Evolutionary conservation across 2,329 filamentous ascomycete species (phyloP).

Genomic region (Pyrenophora teres): DNA sequence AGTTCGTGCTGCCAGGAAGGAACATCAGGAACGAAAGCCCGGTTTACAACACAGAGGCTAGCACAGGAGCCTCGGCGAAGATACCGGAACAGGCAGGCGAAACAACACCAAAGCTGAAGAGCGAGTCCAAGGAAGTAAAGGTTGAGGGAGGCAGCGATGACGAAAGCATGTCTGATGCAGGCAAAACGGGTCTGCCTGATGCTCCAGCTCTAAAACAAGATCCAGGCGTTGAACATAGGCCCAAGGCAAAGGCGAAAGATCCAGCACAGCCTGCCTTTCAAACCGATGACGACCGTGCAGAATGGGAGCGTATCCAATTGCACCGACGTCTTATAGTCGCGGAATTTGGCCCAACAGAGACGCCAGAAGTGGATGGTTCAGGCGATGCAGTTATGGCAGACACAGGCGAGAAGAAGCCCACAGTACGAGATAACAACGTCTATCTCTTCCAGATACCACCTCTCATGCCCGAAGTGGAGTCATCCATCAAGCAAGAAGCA

Average conservation of each 20-base stretch:
- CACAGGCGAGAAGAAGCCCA: slow-evolving; percentile 27
- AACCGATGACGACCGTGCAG: slow-evolving; percentile 58
- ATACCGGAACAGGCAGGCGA: slow-evolving; percentile 42
- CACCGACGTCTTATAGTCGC: slow-evolving; percentile 54
- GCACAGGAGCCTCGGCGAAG: slow-evolving; percentile 51
- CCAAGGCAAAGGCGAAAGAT: slow-evolving; percentile 24
- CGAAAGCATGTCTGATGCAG: slow-evolving; percentile 38
- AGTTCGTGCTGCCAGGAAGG: slow-evolving; percentile 60
- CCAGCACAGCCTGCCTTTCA: slow-evolving; percentile 51
- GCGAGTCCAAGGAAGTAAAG: slow-evolving; percentile 55
- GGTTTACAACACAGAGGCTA: slow-evolving; percentile 60
- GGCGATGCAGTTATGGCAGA: slow-evolving; percentile 50
- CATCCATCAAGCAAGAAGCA: slow-evolving; percentile 41
- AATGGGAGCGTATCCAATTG: slow-evolving; percentile 55
- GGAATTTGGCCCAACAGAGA: slow-evolving; percentile 52
- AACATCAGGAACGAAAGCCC: slow-evolving; percentile 60
- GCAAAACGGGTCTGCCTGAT: slow-evolving; percentile 28
- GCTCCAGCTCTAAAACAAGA: slow-evolving; percentile 26
- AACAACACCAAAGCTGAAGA: slow-evolving; percentile 42
- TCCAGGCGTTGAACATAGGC: slow-evolving; percentile 38
- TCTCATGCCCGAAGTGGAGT: slow-evolving; percentile 61
- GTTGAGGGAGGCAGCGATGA: slow-evolving; percentile 59
- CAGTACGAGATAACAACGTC: slow-evolving; percentile 57
- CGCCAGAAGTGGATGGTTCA: slow-evolving; percentile 41
- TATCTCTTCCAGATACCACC: slow-evolving; percentile 70